phyloP scores from a whole-genome alignment of 2,329 filamentous ascomycete genomes.

The Venturia nashicola region DNA sequence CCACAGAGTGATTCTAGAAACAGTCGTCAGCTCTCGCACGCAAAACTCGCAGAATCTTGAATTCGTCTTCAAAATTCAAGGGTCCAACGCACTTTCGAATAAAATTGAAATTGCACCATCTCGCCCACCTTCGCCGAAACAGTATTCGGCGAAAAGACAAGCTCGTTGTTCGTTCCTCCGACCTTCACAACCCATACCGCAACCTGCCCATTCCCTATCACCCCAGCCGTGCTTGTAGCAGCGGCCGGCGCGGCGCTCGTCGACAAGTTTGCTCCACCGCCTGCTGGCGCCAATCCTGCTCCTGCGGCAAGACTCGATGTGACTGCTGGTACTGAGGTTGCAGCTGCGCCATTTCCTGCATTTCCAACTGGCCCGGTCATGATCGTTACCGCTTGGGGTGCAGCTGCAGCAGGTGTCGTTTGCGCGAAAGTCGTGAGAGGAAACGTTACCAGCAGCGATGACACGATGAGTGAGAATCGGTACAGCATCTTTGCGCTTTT shows the following conservation, averaged over 20 bases:
- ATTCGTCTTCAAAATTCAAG: neutral
- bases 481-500: neutral
- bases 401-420: neutral
- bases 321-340: neutral
- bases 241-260: neutral
- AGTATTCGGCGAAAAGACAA: conserved; percentile 55
- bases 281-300: neutral
- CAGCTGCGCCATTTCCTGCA: conserved; percentile 1
- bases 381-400: neutral
- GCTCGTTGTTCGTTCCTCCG: conserved; percentile 5
- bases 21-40: neutral
- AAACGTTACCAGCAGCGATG: neutral
- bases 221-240: neutral
- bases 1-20: conserved; percentile 59
- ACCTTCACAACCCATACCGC: conserved; percentile 9
- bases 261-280: neutral
- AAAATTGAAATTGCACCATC: conserved; percentile 41
- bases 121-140: conserved; percentile 50
- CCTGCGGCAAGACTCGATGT: neutral
- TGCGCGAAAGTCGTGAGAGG: neutral
- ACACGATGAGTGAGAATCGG: neutral
- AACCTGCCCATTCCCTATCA: neutral
- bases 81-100: conserved; percentile 26
- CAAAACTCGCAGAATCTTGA: no score
- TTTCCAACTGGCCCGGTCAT: neutral